Percentiles rank a stretch among this genome's conserved stretches.
Conservation (phyloP, 2,329 filamentous ascomycete species). For the Cordyceps militaris region DNA sequence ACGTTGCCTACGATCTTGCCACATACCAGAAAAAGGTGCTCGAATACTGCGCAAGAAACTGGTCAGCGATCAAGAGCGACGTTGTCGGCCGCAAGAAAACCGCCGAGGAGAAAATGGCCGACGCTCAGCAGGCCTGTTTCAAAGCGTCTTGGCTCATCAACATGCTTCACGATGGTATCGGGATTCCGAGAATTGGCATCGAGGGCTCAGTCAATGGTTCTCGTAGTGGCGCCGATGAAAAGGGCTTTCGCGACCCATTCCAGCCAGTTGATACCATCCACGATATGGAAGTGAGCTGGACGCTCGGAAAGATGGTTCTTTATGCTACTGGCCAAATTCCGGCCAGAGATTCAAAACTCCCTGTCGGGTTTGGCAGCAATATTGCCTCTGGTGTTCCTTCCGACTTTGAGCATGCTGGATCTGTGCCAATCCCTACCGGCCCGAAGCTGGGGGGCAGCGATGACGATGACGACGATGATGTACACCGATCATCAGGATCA, state of each 20-base stretch:
- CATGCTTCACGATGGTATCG: conserved; percentile 91
- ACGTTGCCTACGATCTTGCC: conserved; percentile 81
- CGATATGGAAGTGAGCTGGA: conserved; percentile 92
- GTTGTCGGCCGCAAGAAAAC: conserved; percentile 62
- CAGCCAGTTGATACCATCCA: conserved; percentile 90
- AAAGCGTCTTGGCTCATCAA: conserved; percentile 98
- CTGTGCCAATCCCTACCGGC: conserved; percentile 30
- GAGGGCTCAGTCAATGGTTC: conserved; percentile 63
- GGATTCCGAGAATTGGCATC: conserved; percentile 76
- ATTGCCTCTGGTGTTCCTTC: conserved; percentile 52
- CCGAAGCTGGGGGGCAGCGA: conserved; percentile 19
- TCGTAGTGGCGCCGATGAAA: conserved; percentile 61
- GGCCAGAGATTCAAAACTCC: conserved; percentile 49
- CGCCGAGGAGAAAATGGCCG: conserved; percentile 69
- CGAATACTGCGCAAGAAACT: conserved; percentile 78
- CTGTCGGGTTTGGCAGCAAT: conserved; percentile 92
- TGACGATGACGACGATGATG: conserved; percentile 43
- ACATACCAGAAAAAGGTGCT: conserved; percentile 82
- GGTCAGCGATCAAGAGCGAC: conserved; percentile 65
- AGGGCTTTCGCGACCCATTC: conserved; percentile 76
- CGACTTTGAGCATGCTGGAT: conserved; percentile 81
- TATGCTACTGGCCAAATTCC: conserved; percentile 88
- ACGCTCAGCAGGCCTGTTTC: conserved; percentile 85
- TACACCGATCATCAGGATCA: conserved; percentile 61
- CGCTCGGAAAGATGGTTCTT: conserved; percentile 89